phyloP scores from a whole-genome alignment of 371 early-diverging fungal species.

The Quaeritorhiza haematococci region DNA sequence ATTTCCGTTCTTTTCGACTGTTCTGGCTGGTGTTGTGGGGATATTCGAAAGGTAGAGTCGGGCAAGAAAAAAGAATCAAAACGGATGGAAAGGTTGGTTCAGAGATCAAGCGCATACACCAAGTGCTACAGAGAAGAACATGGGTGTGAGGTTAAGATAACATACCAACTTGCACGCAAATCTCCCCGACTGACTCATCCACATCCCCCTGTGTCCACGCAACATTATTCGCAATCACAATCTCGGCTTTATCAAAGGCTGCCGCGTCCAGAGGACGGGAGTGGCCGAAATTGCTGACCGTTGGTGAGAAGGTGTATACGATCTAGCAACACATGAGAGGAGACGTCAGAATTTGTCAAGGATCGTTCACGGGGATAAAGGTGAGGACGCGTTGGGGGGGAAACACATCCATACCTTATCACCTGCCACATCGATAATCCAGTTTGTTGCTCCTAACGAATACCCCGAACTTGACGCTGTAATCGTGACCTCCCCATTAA shows the following conservation, averaged over 20 bases:
- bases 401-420: conserved; percentile 35
- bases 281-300: conserved; percentile 55
- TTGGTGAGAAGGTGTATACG: conserved; percentile 63
- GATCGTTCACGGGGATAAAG: no score
- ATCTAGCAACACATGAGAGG: no score
- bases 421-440: conserved; percentile 60
- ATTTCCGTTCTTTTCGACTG: conserved; percentile 61
- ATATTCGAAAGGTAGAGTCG: no score
- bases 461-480: conserved; percentile 17
- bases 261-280: conserved; percentile 63
- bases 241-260: conserved; percentile 52
- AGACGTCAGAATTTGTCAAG: no score
- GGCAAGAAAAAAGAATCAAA: neutral
- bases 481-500: conserved; percentile 1
- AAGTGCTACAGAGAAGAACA: no score
- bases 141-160: no score
- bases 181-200: no score
- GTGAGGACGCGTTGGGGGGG: neutral
- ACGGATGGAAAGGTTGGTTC: conserved; percentile 21
- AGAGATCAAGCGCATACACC: no score
- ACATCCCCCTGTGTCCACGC: no score
- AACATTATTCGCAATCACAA: no score
- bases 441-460: conserved; percentile 66
- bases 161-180: no score
- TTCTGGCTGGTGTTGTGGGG: conserved; percentile 14